Evolutionary conservation across 2,329 filamentous ascomycete species (phyloP).

Genomic region (Stachybotrys chartarum): DNA sequence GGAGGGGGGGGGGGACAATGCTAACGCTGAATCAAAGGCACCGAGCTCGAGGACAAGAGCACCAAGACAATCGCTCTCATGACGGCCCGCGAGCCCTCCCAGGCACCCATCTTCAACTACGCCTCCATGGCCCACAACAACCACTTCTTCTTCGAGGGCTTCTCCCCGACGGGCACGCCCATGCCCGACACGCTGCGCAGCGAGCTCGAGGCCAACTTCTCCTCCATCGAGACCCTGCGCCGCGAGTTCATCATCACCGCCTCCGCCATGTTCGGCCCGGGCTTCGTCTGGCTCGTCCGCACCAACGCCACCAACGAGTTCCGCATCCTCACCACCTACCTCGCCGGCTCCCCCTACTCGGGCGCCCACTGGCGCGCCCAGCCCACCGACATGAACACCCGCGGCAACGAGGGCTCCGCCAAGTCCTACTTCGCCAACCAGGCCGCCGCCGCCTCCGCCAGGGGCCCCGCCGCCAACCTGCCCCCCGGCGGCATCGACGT

Average conservation of each 20-base stretch:
- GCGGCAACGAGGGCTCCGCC: conserved; percentile 31
- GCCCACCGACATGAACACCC: conserved; percentile 62
- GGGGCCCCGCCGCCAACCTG: conserved; percentile 23
- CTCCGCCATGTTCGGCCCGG: conserved; percentile 88
- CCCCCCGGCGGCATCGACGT: conserved; percentile 63
- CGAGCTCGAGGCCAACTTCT: conserved; percentile 65
- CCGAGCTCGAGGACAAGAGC: conserved; percentile 52
- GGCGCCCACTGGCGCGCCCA: conserved; percentile 75
- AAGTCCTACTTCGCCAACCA: conserved; percentile 31
- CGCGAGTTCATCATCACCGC: conserved; percentile 75
- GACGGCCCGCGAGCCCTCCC: conserved; percentile 70
- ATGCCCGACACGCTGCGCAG: conserved; percentile 50
- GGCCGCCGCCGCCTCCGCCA: conserved; percentile 14
- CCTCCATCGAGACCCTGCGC: conserved; percentile 74
- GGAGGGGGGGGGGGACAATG: too few relatives aligned
- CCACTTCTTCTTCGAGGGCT: conserved; percentile 67
- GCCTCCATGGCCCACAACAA: conserved; percentile 96
- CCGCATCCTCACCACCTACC: conserved; percentile 80
- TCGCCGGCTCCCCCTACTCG: conserved; percentile 82
- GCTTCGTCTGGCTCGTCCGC: conserved; percentile 92
- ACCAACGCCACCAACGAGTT: conserved; percentile 33
- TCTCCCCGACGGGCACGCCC: conserved; percentile 32
- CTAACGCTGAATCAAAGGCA: too few relatives aligned
- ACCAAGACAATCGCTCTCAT: conserved; percentile 64
- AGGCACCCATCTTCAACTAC: conserved; percentile 84